phyloP scores from a whole-genome alignment of 371 early-diverging fungal genomes.

The Mucor plumbeus region DNA sequence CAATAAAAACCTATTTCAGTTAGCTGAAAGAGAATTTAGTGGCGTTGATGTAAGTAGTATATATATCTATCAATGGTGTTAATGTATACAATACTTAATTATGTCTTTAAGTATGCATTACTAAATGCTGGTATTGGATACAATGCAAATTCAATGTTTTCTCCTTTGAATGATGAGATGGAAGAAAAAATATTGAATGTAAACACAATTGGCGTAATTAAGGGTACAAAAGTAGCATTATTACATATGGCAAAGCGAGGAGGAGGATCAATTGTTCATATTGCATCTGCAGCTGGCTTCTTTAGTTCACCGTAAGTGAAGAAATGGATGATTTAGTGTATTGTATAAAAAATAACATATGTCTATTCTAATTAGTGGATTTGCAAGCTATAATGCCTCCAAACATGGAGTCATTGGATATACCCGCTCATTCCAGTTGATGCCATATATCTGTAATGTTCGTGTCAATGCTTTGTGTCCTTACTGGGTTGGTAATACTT shows the following conservation, averaged over 20 bases:
- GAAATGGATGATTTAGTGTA: background rate
- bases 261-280: conserved; percentile 55
- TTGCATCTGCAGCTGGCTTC: conserved; percentile 43
- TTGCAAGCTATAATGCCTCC: conserved; percentile 75
- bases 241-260: conserved; percentile 45
- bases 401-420: conserved; percentile 93
- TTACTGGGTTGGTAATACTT: conserved; percentile 30
- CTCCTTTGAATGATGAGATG: conserved; percentile 28
- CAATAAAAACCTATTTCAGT: conserved; percentile 47
- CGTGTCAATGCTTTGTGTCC: conserved; percentile 45
- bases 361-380: background rate
- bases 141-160: conserved; percentile 32
- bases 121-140: conserved; percentile 65
- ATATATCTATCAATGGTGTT: background rate
- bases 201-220: conserved; percentile 70
- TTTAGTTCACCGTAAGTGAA: conserved; percentile 18
- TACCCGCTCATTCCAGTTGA: conserved; percentile 82
- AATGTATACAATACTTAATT: background rate
- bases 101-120: conserved; percentile 14
- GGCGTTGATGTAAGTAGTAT: conserved; percentile 58
- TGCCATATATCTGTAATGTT: conserved; percentile 41
- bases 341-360: background rate
- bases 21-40: conserved; percentile 61
- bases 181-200: conserved; percentile 62
- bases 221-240: conserved; percentile 50